These are phyloP conservation scores for Candida labiduridarum DNA, from an alignment of 1,139 yeast genomes.

Conservation along the genomic window DNA sequence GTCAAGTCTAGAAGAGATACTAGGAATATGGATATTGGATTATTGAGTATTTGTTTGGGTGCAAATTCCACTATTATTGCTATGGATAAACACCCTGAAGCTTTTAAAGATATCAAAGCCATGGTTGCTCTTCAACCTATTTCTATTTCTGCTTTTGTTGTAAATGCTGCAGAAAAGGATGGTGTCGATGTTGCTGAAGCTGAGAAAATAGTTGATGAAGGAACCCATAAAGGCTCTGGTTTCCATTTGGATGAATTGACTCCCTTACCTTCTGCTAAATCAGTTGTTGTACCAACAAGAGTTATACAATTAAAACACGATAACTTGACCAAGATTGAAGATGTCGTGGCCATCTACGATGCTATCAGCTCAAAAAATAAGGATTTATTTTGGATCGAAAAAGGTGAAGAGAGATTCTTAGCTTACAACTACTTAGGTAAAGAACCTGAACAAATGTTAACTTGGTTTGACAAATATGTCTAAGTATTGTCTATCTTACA, in stretches of 20 bases:
- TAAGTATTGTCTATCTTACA: not conserved
- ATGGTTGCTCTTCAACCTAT: conserved; percentile 5
- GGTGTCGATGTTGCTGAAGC: conserved; percentile 4
- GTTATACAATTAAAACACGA: conserved; percentile 1
- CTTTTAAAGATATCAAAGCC: not conserved
- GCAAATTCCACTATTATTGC: conserved; percentile 3
- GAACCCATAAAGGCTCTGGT: not conserved
- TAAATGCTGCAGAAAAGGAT: not conserved
- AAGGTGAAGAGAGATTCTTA: conserved; percentile 2
- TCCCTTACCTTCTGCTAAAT: not conserved
- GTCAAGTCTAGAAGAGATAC: conserved; percentile 3
- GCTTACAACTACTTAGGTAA: conserved; percentile 5
- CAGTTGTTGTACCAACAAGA: not conserved
- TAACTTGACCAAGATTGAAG: not conserved
- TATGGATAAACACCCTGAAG: conserved; percentile 2
- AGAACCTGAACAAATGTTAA: not conserved
- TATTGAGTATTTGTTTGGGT: conserved; percentile 7
- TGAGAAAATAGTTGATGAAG: not conserved
- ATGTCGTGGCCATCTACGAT: not conserved
- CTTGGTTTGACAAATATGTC: conserved; percentile 4
- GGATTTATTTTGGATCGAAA: conserved; percentile 3
- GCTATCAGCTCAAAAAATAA: not conserved
- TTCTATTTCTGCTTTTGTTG: not conserved
- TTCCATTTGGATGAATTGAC: not conserved
- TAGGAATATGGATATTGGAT: not conserved